Evolutionary conservation across 768 basidiomycete species (phyloP), one percentile per base, ranked within the genome.

Genomic region (Suillus subluteus): DNA sequence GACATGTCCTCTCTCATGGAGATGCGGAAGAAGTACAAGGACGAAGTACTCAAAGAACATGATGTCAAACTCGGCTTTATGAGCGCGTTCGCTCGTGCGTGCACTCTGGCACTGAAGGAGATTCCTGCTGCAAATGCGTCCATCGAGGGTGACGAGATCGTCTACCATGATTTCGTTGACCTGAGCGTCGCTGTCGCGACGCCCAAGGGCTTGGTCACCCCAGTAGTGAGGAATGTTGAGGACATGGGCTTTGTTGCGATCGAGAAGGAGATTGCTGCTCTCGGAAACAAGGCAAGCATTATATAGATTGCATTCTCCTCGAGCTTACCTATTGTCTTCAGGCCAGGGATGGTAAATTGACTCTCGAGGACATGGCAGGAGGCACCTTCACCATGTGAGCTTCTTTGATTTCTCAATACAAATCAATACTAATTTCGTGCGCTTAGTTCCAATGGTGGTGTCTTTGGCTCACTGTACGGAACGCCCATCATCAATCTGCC

Each of bases 11-110:
- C 93, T 52, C 82, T 99, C 65, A 92, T 98, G 82, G 90, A 91
- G 50, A 88, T 99, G 89, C 92, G 97, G 73, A 88, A 91, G 76
- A 88, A 90, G 76, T 96, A 95, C 88, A 99, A 99, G 84, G 96
- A 98, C 69, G 82, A 86, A 54, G 83, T 98, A 43, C 82, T 95
- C 55, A 98, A 99, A 79, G 87, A 90, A 74, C 91, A 96, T 71
- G 96, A 95, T 61, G 90, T 99, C 78, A 99, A 99, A 79, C 87
- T 99, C 69, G 97, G 98, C n/a, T 99, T 92, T 87, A 99, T 99
- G 97, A 92, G 91, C 69, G 96, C 95, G 58, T 99, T 99, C 75
- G 92, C 96, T 55, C 90, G 89, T 72, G 98, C 98, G 7, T 91
- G 87, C 61, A 81, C 86, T 40, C 82, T 98, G 38, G 95, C 94